phyloP scores from a whole-genome alignment of 805 yeast genomes.

The Starmerella powellii region DNA sequence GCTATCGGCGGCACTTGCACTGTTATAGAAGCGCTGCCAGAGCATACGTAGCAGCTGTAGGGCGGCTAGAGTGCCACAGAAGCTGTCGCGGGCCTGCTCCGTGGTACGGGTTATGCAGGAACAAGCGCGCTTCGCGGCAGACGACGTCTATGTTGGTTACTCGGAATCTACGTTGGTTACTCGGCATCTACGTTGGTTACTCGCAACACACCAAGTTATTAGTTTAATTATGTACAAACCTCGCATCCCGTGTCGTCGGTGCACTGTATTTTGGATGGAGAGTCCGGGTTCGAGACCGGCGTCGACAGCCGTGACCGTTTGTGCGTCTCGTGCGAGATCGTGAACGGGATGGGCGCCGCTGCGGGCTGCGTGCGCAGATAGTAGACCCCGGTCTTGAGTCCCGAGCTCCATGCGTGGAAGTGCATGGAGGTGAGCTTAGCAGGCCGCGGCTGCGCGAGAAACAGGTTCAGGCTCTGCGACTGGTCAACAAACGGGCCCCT shows the following conservation, averaged over 20 bases:
- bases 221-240: not conserved
- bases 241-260: not conserved
- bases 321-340: constrained; percentile 37
- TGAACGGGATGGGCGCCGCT: constrained; percentile 84
- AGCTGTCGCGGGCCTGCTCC: too few relatives aligned
- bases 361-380: constrained; percentile 94
- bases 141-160: too few relatives aligned
- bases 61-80: too few relatives aligned
- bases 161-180: too few relatives aligned
- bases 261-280: too few relatives aligned
- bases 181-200: too few relatives aligned
- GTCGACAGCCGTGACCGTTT: constrained; percentile 2
- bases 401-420: constrained; percentile 94
- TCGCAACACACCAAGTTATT: too few relatives aligned
- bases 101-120: too few relatives aligned
- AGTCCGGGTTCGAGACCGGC: not conserved
- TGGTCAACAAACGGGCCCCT: constrained; percentile 63
- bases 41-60: too few relatives aligned
- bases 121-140: too few relatives aligned
- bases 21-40: too few relatives aligned
- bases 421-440: constrained; percentile 94
- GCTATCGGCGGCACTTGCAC: too few relatives aligned
- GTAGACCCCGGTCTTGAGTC: constrained; percentile 95
- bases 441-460: constrained; percentile 75
- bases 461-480: constrained; percentile 87